Evolutionary conservation across 176 grass and related monocot genomes (phyloP).

Genomic region (Hyparrhenia diplandra): DNA sequence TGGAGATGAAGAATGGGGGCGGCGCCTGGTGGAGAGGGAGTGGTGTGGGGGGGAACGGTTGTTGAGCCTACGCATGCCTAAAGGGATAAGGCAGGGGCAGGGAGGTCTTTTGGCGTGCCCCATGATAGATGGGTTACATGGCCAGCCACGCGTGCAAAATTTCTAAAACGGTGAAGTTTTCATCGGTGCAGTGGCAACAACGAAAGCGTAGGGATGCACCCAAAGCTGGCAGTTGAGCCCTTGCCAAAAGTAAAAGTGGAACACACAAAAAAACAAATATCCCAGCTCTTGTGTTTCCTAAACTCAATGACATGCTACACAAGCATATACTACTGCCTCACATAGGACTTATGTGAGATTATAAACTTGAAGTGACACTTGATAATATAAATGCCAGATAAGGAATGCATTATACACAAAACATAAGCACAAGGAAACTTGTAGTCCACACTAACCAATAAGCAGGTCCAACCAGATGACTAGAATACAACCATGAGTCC

Average conservation of each 20-base stretch:
- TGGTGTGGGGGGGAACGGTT: background rate
- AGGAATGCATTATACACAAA: constrained; percentile 20
- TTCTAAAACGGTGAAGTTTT: background rate
- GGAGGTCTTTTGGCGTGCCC: background rate
- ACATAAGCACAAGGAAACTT: too few species aligned
- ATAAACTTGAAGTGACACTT: constrained; percentile 3
- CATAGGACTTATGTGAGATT: background rate
- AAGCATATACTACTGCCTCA: background rate
- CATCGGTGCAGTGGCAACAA: background rate
- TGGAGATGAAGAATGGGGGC: background rate
- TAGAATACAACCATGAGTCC: background rate
- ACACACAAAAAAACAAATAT: background rate
- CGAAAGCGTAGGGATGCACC: background rate
- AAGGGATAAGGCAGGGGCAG: background rate
- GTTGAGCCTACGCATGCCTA: background rate
- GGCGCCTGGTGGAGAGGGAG: background rate
- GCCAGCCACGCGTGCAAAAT: background rate
- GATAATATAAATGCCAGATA: background rate
- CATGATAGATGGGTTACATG: background rate
- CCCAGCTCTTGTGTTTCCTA: background rate
- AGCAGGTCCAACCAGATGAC: too few species aligned
- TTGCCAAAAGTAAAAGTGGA: background rate
- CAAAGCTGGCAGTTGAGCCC: background rate
- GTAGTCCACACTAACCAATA: too few species aligned
- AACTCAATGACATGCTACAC: background rate